Base-by-base conservation (phyloP, 805 yeast species). In the Yarrowia deformans region DNA sequence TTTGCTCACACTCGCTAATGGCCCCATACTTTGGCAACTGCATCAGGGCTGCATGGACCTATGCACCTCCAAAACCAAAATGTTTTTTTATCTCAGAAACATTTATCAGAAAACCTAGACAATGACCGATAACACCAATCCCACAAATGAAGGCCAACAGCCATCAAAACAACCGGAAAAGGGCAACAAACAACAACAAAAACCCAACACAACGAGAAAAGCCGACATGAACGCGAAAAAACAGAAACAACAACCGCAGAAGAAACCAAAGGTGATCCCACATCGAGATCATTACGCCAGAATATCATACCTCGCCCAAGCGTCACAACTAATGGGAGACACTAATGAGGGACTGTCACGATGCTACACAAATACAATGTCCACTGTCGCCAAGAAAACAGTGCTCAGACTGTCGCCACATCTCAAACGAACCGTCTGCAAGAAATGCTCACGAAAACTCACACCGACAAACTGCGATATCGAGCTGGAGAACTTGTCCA, bases 381-480 rank as follows among this genome's bases (percentile, higher is more conserved):
- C 84, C 68, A 73, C 85, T 9, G 88, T 90, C 9, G 84, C 91
- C 9, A 88, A 89, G 75, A 89, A 88, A 74, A 84, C 87, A 1
- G 93, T 90, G 18, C 75, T 88, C 23, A 84, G 88, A 71, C 75
- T 89, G 37, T 83, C 89, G 58, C 75, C 73, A 0, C 71, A 71
- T 6, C 74, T 91, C 12, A 92, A 92, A 77, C 81, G 97, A 72
- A 81, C 84, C 0, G 75, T 88, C 16, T 92, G 97, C 77, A 91
- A 90, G 73, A 79, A 78, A 45, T 92, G 97, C 77, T 78, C 84
- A 55, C 76, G 86, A 9, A 70, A 84, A 10, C 78, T 84, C 70
- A 73, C 85, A 0, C 86, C 89, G 0, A 89, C 88, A 18, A 81
- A 83, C 19, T 74, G 83, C 63, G 58, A 75, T 0, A 72, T 81